Conservation (phyloP, 139 green algal species). For the Chlamydomonas incerta region DNA sequence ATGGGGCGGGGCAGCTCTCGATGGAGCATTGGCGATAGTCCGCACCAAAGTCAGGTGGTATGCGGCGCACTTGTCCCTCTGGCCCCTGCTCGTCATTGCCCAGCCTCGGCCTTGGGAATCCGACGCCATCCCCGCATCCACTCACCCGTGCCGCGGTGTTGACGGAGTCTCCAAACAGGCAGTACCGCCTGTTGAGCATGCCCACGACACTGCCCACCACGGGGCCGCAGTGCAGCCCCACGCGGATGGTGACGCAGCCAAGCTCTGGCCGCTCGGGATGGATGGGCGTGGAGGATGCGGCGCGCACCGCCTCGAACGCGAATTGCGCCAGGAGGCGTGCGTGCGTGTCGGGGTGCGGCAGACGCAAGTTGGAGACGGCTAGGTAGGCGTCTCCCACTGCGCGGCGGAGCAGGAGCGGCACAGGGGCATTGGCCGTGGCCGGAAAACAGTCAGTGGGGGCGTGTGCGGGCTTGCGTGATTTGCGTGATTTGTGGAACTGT, state of each 20-base stretch:
- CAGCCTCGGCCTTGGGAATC: not conserved
- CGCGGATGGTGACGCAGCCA: conserved; percentile 15
- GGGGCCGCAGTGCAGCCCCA: conserved; percentile 51
- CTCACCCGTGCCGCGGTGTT: conserved; percentile 37
- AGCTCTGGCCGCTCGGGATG: conserved; percentile 27
- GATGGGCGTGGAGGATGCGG: conserved; percentile 8
- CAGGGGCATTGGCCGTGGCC: too few relatives aligned
- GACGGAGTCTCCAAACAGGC: conserved; percentile 56
- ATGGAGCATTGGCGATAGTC: too few relatives aligned
- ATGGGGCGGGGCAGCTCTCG: too few relatives aligned
- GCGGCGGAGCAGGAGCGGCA: too few relatives aligned
- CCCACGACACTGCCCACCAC: conserved; percentile 44
- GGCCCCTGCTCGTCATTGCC: too few relatives aligned
- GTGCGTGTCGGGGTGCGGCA: conserved; percentile 30
- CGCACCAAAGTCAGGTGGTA: too few relatives aligned
- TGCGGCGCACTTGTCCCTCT: too few relatives aligned
- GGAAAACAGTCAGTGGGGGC: too few relatives aligned
- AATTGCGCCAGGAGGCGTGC: conserved; percentile 36
- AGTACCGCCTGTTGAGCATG: conserved; percentile 23
- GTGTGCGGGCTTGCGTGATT: too few relatives aligned
- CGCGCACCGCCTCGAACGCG: conserved; percentile 5
- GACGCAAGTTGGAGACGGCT: conserved; percentile 28
- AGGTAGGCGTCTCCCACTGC: conserved; percentile 35
- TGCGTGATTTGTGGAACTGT: too few relatives aligned
- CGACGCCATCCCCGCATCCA: not conserved